These are phyloP conservation scores for Colletotrichum sp. DNA, from an alignment of 2,329 filamentous ascomycete species.

Conservation along the genomic window DNA sequence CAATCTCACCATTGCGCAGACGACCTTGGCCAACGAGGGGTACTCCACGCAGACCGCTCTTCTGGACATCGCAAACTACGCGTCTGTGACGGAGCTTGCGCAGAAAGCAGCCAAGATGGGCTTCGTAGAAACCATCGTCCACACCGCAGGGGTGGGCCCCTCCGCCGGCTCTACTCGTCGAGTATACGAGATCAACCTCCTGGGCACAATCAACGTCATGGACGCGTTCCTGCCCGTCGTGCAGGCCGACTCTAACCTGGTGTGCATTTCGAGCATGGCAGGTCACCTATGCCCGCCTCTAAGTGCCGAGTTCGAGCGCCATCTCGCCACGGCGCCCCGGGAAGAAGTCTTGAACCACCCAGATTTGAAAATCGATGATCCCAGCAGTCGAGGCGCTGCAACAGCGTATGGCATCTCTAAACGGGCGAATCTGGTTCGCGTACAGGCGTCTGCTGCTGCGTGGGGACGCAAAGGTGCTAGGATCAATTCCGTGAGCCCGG, in stretches of 20 bases:
- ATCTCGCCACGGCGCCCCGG: not conserved
- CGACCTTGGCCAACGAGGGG: not conserved
- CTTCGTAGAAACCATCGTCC: not conserved
- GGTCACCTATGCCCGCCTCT: not conserved
- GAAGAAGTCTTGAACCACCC: not conserved
- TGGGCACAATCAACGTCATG: not conserved
- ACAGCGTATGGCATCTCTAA: not conserved
- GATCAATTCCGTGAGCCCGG: not conserved
- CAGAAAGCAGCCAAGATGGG: not conserved
- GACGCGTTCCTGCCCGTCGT: not conserved
- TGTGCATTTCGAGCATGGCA: not conserved
- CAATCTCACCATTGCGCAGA: not conserved
- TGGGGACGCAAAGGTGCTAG: not conserved
- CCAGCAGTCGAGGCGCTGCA: not conserved
- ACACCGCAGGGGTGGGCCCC: not conserved
- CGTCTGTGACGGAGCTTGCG: not conserved
- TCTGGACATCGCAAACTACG: not conserved
- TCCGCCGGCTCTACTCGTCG: not conserved
- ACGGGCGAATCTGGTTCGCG: not conserved
- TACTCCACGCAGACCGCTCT: not conserved
- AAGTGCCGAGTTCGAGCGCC: not conserved
- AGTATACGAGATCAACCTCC: not conserved
- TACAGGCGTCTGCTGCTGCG: not conserved
- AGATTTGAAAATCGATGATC: not conserved
- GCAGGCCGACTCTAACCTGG: not conserved